A percentile compares a stretch with the other conserved stretches of the same genome.
These are phyloP conservation scores for Cytospora schulzeri DNA, from an alignment of 2,329 filamentous ascomycete species.

Conservation along the genomic window DNA sequence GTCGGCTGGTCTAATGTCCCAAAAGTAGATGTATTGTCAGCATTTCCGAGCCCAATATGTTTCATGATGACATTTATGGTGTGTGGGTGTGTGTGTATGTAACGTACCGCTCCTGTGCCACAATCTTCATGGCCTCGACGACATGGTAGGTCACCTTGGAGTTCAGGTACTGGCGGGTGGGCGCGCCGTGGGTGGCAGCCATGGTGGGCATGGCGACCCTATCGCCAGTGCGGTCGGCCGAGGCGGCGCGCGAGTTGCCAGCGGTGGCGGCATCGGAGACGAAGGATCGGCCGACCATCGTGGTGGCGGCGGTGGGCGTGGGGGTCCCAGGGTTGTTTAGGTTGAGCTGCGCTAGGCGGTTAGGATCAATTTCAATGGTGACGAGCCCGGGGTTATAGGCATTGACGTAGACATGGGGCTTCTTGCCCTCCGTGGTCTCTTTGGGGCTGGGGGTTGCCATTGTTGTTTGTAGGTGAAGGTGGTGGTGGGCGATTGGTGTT, in stretches of 20 bases:
- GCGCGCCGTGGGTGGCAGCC: conserved; percentile 66
- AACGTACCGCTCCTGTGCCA: conserved; percentile 71
- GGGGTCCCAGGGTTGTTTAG: conserved; percentile 7
- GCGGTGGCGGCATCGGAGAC: neutral
- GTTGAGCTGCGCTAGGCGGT: conserved; percentile 9
- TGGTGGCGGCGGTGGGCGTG: conserved; percentile 5
- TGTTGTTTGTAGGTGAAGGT: neutral
- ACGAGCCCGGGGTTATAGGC: neutral
- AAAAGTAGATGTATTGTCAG: neutral
- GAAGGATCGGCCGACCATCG: conserved; percentile 1
- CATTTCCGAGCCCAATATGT: neutral
- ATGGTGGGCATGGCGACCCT: conserved; percentile 58
- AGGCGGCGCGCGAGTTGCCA: conserved; percentile 55
- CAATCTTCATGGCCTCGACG: conserved; percentile 73
- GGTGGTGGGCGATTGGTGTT: no score
- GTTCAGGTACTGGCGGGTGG: conserved; percentile 71
- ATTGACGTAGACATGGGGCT: no score
- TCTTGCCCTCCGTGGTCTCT: neutral
- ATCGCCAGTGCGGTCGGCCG: conserved; percentile 44
- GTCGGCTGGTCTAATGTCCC: conserved; percentile 60
- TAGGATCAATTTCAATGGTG: conserved; percentile 8
- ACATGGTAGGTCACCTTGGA: conserved; percentile 68
- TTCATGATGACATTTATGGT: conserved; percentile 10
- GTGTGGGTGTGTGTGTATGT: neutral
- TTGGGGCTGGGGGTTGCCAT: neutral